phyloP scores from a whole-genome alignment of 495 filamentous ascomycete genomes.

The Corynascus novoguineensis region DNA sequence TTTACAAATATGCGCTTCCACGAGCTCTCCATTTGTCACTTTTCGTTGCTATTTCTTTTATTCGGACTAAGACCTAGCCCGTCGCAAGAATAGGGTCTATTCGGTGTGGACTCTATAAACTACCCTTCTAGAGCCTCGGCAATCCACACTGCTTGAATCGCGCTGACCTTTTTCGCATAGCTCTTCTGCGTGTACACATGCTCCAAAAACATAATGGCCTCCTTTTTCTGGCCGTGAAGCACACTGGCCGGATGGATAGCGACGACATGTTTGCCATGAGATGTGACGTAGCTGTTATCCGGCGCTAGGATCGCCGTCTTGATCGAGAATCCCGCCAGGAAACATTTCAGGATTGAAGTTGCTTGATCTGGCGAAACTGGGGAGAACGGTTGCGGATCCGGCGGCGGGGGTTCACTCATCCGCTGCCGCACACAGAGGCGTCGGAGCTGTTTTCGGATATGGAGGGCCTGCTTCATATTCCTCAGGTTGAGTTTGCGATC shows the following conservation, averaged over 20 bases:
- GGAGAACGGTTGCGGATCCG: conserved; percentile 46
- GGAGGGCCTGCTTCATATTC: conserved; percentile 66
- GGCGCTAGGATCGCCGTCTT: conserved; percentile 80
- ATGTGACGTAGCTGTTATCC: conserved; percentile 80
- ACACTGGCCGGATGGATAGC: conserved; percentile 86
- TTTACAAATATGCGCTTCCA: no score
- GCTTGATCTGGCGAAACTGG: conserved; percentile 49
- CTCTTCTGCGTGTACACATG: conserved; percentile 91
- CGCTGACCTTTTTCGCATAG: conserved; percentile 85
- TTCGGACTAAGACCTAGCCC: no score
- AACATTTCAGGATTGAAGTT: conserved; percentile 64
- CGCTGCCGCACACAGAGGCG: conserved; percentile 51
- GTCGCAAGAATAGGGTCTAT: no score
- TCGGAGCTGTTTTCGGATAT: conserved; percentile 84
- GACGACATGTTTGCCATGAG: conserved; percentile 77
- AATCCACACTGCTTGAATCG: conserved; percentile 84
- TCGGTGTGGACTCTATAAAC: no score
- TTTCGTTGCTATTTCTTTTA: no score
- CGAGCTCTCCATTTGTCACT: no score
- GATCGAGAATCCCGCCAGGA: conserved; percentile 71
- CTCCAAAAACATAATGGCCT: conserved; percentile 94
- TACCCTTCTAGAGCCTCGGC: conserved; percentile 55
- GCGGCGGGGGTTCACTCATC: conserved; percentile 37
- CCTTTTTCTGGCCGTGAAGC: conserved; percentile 77
- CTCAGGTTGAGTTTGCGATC: conserved; percentile 70